These are phyloP conservation scores for Aspergillus latus DNA, from an alignment of 2,329 filamentous ascomycete genomes.

Conservation along the genomic window DNA sequence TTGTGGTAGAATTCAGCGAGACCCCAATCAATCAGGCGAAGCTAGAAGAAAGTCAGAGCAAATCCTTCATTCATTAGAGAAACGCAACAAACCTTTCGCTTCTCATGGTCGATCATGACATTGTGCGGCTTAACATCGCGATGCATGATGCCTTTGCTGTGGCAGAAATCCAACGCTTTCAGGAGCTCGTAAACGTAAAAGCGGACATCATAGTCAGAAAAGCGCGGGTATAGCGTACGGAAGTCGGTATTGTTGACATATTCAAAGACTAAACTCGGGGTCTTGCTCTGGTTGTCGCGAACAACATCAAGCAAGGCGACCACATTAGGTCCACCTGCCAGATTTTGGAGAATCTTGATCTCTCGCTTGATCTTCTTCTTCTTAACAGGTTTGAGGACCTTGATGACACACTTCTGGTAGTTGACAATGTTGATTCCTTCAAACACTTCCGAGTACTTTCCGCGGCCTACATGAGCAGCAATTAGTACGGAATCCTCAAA, in stretches of 20 bases:
- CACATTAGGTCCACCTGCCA: slow-evolving; percentile 94
- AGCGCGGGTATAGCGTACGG: slow-evolving; percentile 92
- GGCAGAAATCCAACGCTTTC: slow-evolving; percentile 96
- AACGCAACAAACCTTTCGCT: slow-evolving; percentile 69
- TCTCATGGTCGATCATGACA: slow-evolving; percentile 99
- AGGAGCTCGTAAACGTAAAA: slow-evolving; percentile 97
- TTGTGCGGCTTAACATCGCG: slow-evolving; percentile 99
- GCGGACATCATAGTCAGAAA: slow-evolving; percentile 93
- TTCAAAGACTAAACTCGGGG: slow-evolving; percentile 95
- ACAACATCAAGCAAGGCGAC: slow-evolving; percentile 94
- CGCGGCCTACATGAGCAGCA: slow-evolving; percentile 64
- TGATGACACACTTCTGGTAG: slow-evolving; percentile 99
- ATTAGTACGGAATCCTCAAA: slow-evolving; percentile 21
- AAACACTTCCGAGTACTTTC: slow-evolving; percentile 99
- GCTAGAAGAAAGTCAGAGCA: slow-evolving; percentile 50
- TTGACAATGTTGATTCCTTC: slow-evolving; percentile 99
- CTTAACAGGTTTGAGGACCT: slow-evolving; percentile 98
- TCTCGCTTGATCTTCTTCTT: slow-evolving; percentile 99
- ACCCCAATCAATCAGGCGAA: slow-evolving; percentile 98
- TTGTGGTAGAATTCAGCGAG: slow-evolving; percentile 98
- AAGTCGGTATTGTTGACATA: slow-evolving; percentile 99
- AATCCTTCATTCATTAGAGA: not conserved
- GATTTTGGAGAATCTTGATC: slow-evolving; percentile 99
- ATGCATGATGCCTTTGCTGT: slow-evolving; percentile 99
- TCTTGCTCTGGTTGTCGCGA: slow-evolving; percentile 96